A percentile compares a stretch with the other conserved stretches of the same genome.
Conservation (phyloP, 1,284 basidiomycete genomes). For the Leccinum proximum region DNA sequence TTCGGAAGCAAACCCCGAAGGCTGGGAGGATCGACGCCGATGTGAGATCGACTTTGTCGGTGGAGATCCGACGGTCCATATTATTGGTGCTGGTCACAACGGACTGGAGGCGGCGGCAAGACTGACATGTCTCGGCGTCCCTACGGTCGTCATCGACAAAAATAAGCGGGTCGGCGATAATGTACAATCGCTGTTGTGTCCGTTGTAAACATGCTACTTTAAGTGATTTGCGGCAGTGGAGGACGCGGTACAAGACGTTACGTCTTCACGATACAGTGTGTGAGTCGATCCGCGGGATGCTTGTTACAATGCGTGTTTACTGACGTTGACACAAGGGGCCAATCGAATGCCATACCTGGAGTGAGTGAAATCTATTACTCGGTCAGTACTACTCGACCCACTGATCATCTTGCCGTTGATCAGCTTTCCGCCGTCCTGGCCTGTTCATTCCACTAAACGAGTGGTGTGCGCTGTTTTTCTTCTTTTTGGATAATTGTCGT, state of each 20-base stretch:
- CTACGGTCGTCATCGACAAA: slow-evolving; percentile 34
- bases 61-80: slow-evolving; percentile 26
- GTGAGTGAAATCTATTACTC: slow-evolving; percentile 12
- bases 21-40: slow-evolving; percentile 7
- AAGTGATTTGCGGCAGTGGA: slow-evolving; percentile 21
- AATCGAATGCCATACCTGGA: slow-evolving; percentile 26
- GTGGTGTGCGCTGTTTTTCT: too few species aligned
- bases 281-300: slow-evolving; percentile 14
- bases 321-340: slow-evolving; percentile 16
- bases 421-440: slow-evolving; percentile 38
- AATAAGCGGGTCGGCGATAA: slow-evolving; percentile 34
- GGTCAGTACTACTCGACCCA: neutral
- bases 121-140: neutral
- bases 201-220: neutral
- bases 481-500: too few species aligned
- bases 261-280: slow-evolving; percentile 25
- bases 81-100: slow-evolving; percentile 6
- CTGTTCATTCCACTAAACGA: slow-evolving; percentile 24
- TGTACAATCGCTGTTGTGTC: neutral
- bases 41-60: slow-evolving; percentile 17
- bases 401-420: neutral
- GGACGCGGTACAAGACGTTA: slow-evolving; percentile 30
- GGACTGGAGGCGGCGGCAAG: neutral
- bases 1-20: neutral
- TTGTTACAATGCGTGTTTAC: neutral